Evolutionary conservation across 2,329 filamentous ascomycete genomes (phyloP).

Genomic region (Lasiodiplodia gonubiensis): DNA sequence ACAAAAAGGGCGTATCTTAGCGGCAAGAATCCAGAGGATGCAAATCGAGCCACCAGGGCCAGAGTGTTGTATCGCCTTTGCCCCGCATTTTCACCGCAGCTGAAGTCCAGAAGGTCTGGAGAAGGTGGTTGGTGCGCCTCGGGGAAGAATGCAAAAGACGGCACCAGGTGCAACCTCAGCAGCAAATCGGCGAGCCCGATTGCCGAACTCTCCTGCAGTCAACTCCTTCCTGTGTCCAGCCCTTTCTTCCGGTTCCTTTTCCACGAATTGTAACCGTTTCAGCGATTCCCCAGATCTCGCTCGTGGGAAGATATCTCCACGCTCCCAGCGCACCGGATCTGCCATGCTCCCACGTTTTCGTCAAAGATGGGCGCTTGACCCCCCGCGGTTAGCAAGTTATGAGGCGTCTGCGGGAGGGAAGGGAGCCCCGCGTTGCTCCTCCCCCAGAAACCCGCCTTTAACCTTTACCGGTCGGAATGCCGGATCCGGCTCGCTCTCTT

Average conservation of each 20-base stretch:
- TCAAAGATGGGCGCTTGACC: background rate
- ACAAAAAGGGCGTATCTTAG: background rate
- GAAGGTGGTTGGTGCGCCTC: background rate
- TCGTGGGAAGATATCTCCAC: background rate
- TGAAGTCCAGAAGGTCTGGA: background rate
- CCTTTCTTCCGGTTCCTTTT: background rate
- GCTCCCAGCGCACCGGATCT: background rate
- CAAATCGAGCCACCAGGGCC: background rate
- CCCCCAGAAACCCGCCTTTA: background rate
- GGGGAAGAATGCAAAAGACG: background rate
- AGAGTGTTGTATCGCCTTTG: too few species aligned
- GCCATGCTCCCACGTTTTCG: slow-evolving; percentile 1
- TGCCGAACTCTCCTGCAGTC: background rate
- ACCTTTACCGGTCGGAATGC: slow-evolving; percentile 1
- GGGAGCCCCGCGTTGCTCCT: slow-evolving; percentile 1
- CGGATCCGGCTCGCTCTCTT: background rate
- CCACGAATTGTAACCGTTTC: background rate
- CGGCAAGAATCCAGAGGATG: background rate
- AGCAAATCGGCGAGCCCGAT: background rate
- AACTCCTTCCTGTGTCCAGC: background rate
- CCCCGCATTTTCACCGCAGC: slow-evolving; percentile 5
- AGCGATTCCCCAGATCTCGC: background rate
- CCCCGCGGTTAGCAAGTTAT: background rate
- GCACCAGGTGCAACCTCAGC: background rate
- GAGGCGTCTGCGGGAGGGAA: background rate